Conservation (phyloP, 2,329 filamentous ascomycete species). For the Penicillium palitans region DNA sequence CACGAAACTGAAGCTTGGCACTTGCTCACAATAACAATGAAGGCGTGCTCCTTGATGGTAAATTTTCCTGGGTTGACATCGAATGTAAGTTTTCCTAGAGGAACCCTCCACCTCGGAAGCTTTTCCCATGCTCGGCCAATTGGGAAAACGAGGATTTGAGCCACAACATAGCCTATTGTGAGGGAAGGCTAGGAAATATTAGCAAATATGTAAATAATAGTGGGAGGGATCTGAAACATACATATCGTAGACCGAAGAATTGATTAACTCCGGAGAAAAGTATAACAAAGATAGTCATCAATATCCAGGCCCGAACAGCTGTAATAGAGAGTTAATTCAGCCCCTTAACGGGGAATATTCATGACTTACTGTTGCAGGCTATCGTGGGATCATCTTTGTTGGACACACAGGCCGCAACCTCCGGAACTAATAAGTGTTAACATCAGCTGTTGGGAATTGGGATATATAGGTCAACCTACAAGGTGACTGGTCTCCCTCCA, state of each 20-base stretch:
- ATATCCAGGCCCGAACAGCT: conserved; percentile 35
- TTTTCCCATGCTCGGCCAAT: conserved; percentile 27
- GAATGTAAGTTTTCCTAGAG: conserved; percentile 21
- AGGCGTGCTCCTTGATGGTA: conserved; percentile 27
- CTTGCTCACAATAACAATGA: conserved; percentile 25
- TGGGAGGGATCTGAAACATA: conserved; percentile 6
- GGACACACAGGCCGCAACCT: conserved; percentile 40
- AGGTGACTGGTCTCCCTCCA: conserved; percentile 41
- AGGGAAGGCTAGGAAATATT: conserved; percentile 22
- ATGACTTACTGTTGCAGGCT: conserved; percentile 32
- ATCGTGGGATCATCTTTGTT: conserved; percentile 38
- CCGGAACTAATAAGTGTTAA: conserved; percentile 31
- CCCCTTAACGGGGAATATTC: not conserved
- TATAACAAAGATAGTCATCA: conserved; percentile 29
- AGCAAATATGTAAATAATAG: not conserved
- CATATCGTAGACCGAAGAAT: conserved; percentile 30
- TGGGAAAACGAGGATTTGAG: conserved; percentile 24
- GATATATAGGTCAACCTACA: conserved; percentile 25
- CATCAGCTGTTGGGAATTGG: not conserved
- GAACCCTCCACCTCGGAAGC: conserved; percentile 26
- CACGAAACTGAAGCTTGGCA: not conserved
- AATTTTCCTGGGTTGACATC: conserved; percentile 26
- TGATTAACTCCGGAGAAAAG: conserved; percentile 28
- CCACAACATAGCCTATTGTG: conserved; percentile 25
- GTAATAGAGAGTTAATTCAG: not conserved